phyloP scores from a whole-genome alignment of 805 yeast genomes.

The Barnettozyma vustinii region DNA sequence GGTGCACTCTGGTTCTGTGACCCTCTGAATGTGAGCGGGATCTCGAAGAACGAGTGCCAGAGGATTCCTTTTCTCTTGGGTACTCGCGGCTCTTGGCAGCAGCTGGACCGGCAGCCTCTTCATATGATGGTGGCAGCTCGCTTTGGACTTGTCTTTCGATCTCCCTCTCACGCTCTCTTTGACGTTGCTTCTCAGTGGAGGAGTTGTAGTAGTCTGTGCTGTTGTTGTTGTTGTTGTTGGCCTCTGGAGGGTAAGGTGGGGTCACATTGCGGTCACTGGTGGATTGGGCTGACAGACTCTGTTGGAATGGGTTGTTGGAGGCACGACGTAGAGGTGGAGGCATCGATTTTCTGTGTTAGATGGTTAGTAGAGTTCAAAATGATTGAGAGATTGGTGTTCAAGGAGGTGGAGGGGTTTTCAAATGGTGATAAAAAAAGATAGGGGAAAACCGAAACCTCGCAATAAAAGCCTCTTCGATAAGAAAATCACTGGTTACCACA shows the following conservation, averaged over 20 bases:
- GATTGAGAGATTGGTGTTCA: background rate
- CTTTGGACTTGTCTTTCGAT: slow-evolving; percentile 11
- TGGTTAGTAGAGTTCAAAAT: slow-evolving; percentile 8
- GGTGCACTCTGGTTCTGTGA: slow-evolving; percentile 7
- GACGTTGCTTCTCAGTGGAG: slow-evolving; percentile 18
- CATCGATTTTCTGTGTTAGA: slow-evolving; percentile 15
- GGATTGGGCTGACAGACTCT: slow-evolving; percentile 38
- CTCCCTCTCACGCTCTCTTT: slow-evolving; percentile 17
- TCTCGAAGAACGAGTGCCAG: slow-evolving; percentile 20
- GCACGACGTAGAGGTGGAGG: slow-evolving; percentile 17
- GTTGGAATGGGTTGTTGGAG: slow-evolving; percentile 50
- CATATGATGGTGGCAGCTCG: slow-evolving; percentile 60
- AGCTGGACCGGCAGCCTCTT: slow-evolving; percentile 57
- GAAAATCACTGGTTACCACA: background rate
- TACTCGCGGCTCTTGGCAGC: slow-evolving; percentile 37
- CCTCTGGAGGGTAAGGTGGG: slow-evolving; percentile 29
- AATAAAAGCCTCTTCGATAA: background rate
- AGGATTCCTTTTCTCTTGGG: slow-evolving; percentile 45
- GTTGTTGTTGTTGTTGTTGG: slow-evolving; percentile 16
- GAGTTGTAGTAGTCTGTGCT: slow-evolving; percentile 28
- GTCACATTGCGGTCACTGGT: slow-evolving; percentile 20
- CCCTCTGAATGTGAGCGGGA: slow-evolving; percentile 20
- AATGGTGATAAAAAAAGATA: too few species aligned
- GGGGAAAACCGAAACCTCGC: background rate
- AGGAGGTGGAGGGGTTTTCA: background rate